Evolutionary conservation across 2,329 filamentous ascomycete genomes (phyloP).

Genomic region (Fusarium hostae): DNA sequence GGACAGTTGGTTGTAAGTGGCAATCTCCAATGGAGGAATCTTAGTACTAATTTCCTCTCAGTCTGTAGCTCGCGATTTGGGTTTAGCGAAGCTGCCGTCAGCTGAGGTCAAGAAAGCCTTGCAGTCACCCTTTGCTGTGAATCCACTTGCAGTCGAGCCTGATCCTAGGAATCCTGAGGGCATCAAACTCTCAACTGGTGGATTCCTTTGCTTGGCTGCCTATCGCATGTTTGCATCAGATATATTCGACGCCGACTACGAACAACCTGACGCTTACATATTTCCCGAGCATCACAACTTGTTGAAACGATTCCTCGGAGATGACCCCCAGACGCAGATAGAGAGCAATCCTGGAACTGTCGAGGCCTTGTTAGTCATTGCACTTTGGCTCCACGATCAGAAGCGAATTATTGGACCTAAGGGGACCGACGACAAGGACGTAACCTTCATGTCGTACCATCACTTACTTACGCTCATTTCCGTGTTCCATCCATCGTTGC

Average conservation of each 20-base stretch:
- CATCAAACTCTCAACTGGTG: slow-evolving; percentile 68
- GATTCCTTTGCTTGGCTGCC: slow-evolving; percentile 67
- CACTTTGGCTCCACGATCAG: slow-evolving; percentile 67
- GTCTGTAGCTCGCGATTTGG: slow-evolving; percentile 72
- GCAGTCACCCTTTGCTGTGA: slow-evolving; percentile 53
- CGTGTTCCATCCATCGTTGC: slow-evolving; percentile 66
- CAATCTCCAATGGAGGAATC: neutral
- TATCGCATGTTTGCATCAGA: slow-evolving; percentile 72
- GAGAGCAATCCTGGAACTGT: slow-evolving; percentile 63
- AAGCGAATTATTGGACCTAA: slow-evolving; percentile 52
- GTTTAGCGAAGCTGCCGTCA: slow-evolving; percentile 59
- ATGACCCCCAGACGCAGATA: slow-evolving; percentile 61
- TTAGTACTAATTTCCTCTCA: slow-evolving; percentile 46
- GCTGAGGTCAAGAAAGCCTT: slow-evolving; percentile 59
- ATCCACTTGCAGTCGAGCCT: slow-evolving; percentile 60
- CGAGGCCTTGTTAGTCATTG: slow-evolving; percentile 69
- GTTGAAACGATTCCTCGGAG: slow-evolving; percentile 63
- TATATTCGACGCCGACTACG: slow-evolving; percentile 67
- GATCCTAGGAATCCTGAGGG: slow-evolving; percentile 60
- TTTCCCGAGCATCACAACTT: slow-evolving; percentile 70
- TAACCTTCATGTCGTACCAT: slow-evolving; percentile 68
- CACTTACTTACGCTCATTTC: slow-evolving; percentile 68
- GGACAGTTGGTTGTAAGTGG: slow-evolving; percentile 74
- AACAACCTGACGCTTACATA: slow-evolving; percentile 64
- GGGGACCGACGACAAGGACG: slow-evolving; percentile 50